Evolutionary conservation across 306 rosid genomes (phyloP).

Genomic region (Cucurbita argyrosperma): DNA sequence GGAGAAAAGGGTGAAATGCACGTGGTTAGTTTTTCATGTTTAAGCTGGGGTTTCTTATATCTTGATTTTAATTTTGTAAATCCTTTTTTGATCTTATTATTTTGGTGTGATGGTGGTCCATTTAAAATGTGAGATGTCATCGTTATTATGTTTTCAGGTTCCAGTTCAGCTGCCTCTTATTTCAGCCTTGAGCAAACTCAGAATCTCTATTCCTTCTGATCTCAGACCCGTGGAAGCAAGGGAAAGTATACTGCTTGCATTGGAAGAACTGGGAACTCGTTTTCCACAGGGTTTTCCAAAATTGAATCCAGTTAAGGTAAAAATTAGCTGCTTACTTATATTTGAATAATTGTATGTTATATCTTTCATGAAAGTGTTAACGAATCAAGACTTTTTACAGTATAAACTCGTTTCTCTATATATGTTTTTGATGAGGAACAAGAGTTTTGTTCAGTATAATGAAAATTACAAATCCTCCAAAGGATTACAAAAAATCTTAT

Average conservation of each 20-base stretch:
- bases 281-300: constrained; percentile 92
- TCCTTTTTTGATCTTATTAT: background rate
- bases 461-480: background rate
- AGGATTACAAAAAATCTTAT: background rate
- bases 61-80: background rate
- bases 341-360: background rate
- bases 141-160: constrained; percentile 31
- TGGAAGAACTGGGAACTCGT: constrained; percentile 76
- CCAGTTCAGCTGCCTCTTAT: constrained; percentile 84
- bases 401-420: background rate
- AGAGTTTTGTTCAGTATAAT: background rate
- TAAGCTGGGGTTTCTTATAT: background rate
- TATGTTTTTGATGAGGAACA: background rate
- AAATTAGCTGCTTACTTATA: constrained; percentile 10
- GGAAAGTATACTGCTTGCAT: constrained; percentile 85
- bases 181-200: constrained; percentile 72
- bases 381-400: background rate
- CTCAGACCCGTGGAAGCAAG: constrained; percentile 90
- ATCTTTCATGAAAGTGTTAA: background rate
- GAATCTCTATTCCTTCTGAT: constrained; percentile 77
- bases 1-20: constrained; percentile 99
- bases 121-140: background rate
- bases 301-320: constrained; percentile 88
- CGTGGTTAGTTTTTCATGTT: constrained; percentile 50
- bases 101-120: background rate